These are phyloP conservation scores for Pulicaria dysenterica DNA, from an alignment of 129 eudicot genomes.

Conservation along the genomic window DNA sequence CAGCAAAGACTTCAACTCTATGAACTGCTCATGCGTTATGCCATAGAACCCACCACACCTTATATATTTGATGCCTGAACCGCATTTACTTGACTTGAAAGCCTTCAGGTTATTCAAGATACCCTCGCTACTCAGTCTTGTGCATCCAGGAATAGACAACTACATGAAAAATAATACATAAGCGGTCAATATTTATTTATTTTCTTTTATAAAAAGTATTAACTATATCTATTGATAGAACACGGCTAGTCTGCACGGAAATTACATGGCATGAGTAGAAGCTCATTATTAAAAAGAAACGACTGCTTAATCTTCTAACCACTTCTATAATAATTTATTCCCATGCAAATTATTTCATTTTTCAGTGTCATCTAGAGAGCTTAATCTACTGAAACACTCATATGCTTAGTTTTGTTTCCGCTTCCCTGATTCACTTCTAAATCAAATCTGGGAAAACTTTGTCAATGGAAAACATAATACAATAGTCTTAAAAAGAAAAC, in stretches of 20 bases:
- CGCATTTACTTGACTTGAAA: slow-evolving; percentile 36
- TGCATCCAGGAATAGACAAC: slow-evolving; percentile 82
- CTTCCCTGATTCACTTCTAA: not conserved
- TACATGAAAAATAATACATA: slow-evolving; percentile 29
- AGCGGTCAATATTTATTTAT: not conserved
- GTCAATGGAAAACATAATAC: not conserved
- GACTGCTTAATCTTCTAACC: too few relatives aligned
- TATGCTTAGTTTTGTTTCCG: not conserved
- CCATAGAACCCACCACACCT: slow-evolving; percentile 78
- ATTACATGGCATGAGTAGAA: too few relatives aligned
- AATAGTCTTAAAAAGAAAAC: not conserved
- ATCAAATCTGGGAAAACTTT: slow-evolving; percentile 3
- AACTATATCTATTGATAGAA: too few relatives aligned
- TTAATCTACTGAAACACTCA: not conserved
- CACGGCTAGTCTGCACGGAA: too few relatives aligned
- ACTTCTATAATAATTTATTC: too few relatives aligned
- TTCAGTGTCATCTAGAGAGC: not conserved
- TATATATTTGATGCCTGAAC: slow-evolving; percentile 58
- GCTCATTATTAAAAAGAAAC: too few relatives aligned
- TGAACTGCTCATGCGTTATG: slow-evolving; percentile 58
- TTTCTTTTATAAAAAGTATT: too few relatives aligned
- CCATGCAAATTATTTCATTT: not conserved
- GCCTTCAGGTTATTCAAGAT: slow-evolving; percentile 49
- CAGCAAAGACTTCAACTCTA: slow-evolving; percentile 58
- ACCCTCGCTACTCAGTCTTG: slow-evolving; percentile 68